Conservation (phyloP, 2,329 filamentous ascomycete genomes). For the Aspergillus sojae region DNA sequence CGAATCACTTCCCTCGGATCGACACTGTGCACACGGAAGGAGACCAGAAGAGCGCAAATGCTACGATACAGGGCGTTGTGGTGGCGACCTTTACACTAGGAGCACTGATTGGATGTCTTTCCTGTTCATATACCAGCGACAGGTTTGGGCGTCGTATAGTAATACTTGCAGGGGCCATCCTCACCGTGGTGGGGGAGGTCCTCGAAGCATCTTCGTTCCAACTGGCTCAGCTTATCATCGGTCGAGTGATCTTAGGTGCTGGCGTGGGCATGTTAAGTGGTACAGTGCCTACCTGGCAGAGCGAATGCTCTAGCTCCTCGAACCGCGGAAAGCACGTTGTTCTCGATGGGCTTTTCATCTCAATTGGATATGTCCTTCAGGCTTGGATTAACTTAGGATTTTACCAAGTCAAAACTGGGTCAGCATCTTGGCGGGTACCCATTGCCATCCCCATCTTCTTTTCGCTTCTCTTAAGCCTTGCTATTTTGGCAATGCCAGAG, state of each 20-base stretch:
- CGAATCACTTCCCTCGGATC: slow-evolving; percentile 51
- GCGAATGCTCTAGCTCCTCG: slow-evolving; percentile 15
- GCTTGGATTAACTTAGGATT: slow-evolving; percentile 50
- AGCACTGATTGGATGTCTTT: slow-evolving; percentile 50
- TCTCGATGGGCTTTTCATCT: slow-evolving; percentile 44
- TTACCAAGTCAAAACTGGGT: slow-evolving; percentile 25
- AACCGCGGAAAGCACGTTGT: slow-evolving; percentile 24
- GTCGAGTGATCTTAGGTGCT: slow-evolving; percentile 47
- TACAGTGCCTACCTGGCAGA: slow-evolving; percentile 50
- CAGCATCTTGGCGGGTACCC: slow-evolving; percentile 39
- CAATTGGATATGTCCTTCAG: slow-evolving; percentile 45
- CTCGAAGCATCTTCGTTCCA: slow-evolving; percentile 49
- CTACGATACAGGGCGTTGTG: slow-evolving; percentile 41
- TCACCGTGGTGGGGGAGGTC: slow-evolving; percentile 49
- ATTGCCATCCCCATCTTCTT: slow-evolving; percentile 36
- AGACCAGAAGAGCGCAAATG: slow-evolving; percentile 45
- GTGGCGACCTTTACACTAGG: slow-evolving; percentile 46
- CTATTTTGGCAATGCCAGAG: too few species aligned
- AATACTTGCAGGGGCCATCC: slow-evolving; percentile 44
- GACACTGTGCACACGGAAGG: slow-evolving; percentile 50
- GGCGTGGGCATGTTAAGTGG: slow-evolving; percentile 47
- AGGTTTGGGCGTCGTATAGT: slow-evolving; percentile 48
- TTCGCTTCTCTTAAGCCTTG: slow-evolving; percentile 14
- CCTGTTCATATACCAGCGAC: slow-evolving; percentile 51
- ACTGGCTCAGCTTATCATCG: slow-evolving; percentile 50